These are phyloP conservation scores for Euptelea pleiosperma DNA, from an alignment of 164 flowering plant species.

Conservation along the genomic window DNA sequence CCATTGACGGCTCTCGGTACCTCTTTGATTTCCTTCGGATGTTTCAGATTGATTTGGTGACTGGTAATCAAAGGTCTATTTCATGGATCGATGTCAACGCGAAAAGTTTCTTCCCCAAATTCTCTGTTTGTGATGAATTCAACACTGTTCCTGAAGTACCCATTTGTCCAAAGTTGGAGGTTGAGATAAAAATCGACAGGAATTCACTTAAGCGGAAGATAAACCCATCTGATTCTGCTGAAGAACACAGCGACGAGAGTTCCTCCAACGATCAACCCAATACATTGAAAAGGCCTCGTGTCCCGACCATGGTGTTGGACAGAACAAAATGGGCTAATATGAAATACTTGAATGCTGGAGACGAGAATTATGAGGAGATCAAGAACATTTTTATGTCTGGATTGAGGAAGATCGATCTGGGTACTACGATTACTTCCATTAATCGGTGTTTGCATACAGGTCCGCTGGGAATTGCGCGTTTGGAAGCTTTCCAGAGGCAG, in stretches of 20 bases:
- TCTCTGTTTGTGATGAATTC: constrained; percentile 19
- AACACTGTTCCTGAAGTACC: background rate
- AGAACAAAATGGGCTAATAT: constrained; percentile 33
- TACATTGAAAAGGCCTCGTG: constrained; percentile 13
- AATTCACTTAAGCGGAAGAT: too few relatives aligned
- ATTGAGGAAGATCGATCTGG: constrained; percentile 17
- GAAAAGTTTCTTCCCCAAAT: constrained; percentile 41
- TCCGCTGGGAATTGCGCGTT: constrained; percentile 31
- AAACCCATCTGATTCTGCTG: too few relatives aligned
- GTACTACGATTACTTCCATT: constrained; percentile 29
- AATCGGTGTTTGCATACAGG: constrained; percentile 29
- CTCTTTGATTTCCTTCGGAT: constrained; percentile 42
- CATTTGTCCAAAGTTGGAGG: constrained; percentile 19
- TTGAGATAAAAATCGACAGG: too few relatives aligned
- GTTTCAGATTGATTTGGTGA: constrained; percentile 32
- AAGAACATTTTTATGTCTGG: constrained; percentile 29
- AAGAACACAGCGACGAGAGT: constrained; percentile 20
- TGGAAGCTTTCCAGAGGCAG: constrained; percentile 33
- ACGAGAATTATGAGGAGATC: constrained; percentile 17
- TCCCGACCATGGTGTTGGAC: background rate
- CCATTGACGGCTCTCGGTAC: constrained; percentile 17
- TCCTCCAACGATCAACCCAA: constrained; percentile 4
- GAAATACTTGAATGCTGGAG: constrained; percentile 27
- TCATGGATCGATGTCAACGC: constrained; percentile 53
- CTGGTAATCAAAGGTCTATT: constrained; percentile 30